Evolutionary conservation across 768 basidiomycete species (phyloP), one percentile per base, ranked within the genome.

Genomic region (Russula vinacea): DNA sequence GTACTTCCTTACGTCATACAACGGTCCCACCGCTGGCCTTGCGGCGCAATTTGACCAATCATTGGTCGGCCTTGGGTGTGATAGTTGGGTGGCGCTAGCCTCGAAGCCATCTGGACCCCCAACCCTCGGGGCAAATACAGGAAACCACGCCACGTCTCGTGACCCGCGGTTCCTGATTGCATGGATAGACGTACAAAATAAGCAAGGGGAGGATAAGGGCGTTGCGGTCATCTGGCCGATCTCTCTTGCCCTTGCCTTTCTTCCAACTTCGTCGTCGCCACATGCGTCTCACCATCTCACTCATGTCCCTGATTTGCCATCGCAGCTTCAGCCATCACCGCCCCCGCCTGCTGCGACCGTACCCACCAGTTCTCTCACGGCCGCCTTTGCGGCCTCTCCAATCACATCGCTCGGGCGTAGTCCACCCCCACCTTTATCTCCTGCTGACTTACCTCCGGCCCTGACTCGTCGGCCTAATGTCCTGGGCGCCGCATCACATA

Each of bases 121-220:
- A 11, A 17, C 24, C 10, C 35, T 55, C 16, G 57, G 60, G 53
- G 37, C 49, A 32, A 59, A 33, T 47, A 9, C 44, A 19, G 52
- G 60, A 14, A 19, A 13, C 16, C 66, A 63, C n/a, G 16, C 56
- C 1, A 37, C 52, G 2, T 55, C 60, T 39, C 45, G 58, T 47
- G 66, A 67, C 44, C 73, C 73, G 2, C 68, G 69, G 17, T 90
- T 84, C 71, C 73, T 90, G 51, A 84, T 92, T 58, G 88, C 83
- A 4, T 92, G 87, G 86, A 79, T 91, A 42, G 81, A 80, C 37
- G 86, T 92, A 22, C 83, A 90, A 73, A 89, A 89, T 69, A 85
- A 82, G 66, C 89, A 88, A 67, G 89, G 88, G 37, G 90, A 92
- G 72, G 88, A 90, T 67, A 91, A 90, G 69, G 90, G 90, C 0